Conservation (phyloP, 306 rosid species). For the Ziziphus jujuba region DNA sequence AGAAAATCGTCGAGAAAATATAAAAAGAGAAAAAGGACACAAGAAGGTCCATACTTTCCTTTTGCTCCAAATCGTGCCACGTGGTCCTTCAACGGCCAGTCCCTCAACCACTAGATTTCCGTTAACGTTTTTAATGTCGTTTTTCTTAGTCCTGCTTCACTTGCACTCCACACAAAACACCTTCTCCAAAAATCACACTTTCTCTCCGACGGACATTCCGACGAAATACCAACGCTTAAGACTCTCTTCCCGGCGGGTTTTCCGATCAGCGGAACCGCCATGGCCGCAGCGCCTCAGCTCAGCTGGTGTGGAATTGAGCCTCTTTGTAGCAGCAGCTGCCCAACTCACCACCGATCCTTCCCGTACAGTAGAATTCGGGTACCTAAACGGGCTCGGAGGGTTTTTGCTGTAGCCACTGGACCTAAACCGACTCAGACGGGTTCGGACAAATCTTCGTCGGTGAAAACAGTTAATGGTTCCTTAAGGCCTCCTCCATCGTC, state of each 20-base stretch:
- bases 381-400: constrained; percentile 48
- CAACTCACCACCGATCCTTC: constrained; percentile 27
- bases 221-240: neutral
- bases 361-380: constrained; percentile 19
- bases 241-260: neutral
- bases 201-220: neutral
- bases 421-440: constrained; percentile 50
- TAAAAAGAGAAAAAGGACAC: neutral
- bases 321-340: constrained; percentile 36
- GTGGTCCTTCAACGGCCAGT: constrained; percentile 35
- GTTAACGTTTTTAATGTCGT: neutral
- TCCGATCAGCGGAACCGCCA: constrained; percentile 31
- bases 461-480: constrained; percentile 43
- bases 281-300: constrained; percentile 79
- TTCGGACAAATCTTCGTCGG: constrained; percentile 26
- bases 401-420: constrained; percentile 65
- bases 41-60: too few species aligned
- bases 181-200: neutral
- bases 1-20: neutral
- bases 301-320: constrained; percentile 59
- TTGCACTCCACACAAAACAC: neutral
- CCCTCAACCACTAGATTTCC: neutral
- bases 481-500: constrained; percentile 46
- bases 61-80: constrained; percentile 35
- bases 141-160: neutral